Base-by-base conservation (phyloP, 2,329 filamentous ascomycete genomes). In the Neofusicoccum laricinum region DNA sequence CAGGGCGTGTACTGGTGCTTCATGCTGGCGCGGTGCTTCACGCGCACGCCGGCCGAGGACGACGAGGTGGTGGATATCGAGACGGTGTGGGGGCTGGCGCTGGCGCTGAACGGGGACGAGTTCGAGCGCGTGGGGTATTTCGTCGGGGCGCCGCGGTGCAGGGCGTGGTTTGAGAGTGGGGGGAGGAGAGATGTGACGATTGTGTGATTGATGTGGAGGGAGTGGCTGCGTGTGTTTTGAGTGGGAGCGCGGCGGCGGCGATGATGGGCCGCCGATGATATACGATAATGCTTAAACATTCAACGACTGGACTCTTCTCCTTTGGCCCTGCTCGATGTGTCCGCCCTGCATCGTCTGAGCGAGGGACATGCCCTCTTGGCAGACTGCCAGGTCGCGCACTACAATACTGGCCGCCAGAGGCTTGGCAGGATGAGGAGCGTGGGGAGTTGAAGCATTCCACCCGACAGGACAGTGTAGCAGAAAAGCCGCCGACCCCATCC, bases 1-100 rank as follows among this genome's bases (percentile, higher is more conserved):
- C 55, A 59, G 55, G 55, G 55, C 55, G 55, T 59, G 55, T 46
- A 59, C 10, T 59, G 55, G 55, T 59, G 55, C 55, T 25, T 59
- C 25, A 34, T 59, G 55, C 55, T 59, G 25, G 55, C 55, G n/a
- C n/a, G 55, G 8, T 59, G 55, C 55, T 59, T 59, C 41, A 59
- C 55, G 55, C 55, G 55, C 30, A 59, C 55, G 55, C 55, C 55
- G n/a, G 55, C 55, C 1, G 55, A 59, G 40, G 55, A 59, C 25
- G 55, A 59, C 30, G 55, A 34, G 15, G 30, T 59, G 15, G 55
- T 46, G n/a, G 55, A 59, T n/a, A 59, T 59, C 6, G 55, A 59
- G 55, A 59, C 55, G n/a, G 41, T 45, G n/a, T 59, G 55, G 55
- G 55, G 55, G 8, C n/a, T 59, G n/a, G 55, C 55, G 55, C 15